These are phyloP conservation scores for Sclerotiophoma versabilis DNA, from an alignment of 2,329 filamentous ascomycete species.

Conservation along the genomic window DNA sequence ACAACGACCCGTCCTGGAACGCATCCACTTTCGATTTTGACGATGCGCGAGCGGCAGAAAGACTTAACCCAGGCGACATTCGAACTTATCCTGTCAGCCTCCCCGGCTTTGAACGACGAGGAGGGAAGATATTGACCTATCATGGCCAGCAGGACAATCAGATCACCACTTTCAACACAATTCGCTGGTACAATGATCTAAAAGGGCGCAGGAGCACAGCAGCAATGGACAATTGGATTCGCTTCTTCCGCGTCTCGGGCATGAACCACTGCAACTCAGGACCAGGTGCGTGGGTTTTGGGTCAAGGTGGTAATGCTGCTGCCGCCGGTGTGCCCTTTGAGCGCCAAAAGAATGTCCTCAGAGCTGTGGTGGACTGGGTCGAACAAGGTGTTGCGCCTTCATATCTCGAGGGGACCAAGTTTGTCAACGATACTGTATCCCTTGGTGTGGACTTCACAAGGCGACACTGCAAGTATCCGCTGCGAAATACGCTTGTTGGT, in stretches of 20 bases:
- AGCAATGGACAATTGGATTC: constrained; percentile 45
- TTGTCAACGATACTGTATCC: constrained; percentile 48
- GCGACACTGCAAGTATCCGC: constrained; percentile 53
- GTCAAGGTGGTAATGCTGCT: constrained; percentile 32
- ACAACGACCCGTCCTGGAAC: constrained; percentile 47
- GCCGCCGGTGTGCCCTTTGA: constrained; percentile 27
- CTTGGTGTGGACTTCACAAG: constrained; percentile 55
- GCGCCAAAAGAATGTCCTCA: constrained; percentile 36
- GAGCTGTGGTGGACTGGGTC: constrained; percentile 56
- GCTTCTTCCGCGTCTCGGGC: constrained; percentile 60
- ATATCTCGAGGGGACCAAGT: constrained; percentile 37
- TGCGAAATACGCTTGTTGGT: constrained; percentile 8
- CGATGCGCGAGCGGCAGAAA: constrained; percentile 41
- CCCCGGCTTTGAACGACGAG: constrained; percentile 39
- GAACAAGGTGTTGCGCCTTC: constrained; percentile 50
- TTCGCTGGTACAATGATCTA: constrained; percentile 56
- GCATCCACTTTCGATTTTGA: constrained; percentile 16
- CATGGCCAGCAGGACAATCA: constrained; percentile 56
- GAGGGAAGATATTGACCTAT: constrained; percentile 55
- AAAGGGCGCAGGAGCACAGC: constrained; percentile 13
- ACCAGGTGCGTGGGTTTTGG: constrained; percentile 51
- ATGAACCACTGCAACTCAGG: constrained; percentile 61
- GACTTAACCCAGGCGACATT: constrained; percentile 47
- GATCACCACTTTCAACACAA: constrained; percentile 53
- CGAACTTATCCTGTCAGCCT: constrained; percentile 47